Conservation (phyloP, 2,329 filamentous ascomycete species). For the Pseudogymnoascus sp. region DNA sequence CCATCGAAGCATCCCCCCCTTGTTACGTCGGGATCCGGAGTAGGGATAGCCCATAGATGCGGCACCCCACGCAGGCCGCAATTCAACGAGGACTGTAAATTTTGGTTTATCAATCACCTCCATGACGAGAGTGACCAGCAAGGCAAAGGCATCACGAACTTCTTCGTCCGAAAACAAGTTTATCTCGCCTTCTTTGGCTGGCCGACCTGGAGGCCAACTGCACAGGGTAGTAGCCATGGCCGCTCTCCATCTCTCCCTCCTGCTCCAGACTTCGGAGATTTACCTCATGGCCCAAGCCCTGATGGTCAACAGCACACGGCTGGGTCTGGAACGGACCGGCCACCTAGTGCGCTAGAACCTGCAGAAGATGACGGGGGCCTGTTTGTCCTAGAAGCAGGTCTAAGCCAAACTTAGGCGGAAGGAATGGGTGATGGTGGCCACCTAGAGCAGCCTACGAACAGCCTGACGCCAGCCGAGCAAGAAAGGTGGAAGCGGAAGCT, state of each 20-base stretch:
- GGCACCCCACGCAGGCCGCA: neutral
- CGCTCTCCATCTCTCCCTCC: neutral
- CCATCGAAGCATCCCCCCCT: neutral
- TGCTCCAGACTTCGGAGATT: neutral
- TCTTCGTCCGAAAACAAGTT: constrained; percentile 14
- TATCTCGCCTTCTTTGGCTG: constrained; percentile 16
- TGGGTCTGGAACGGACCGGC: neutral
- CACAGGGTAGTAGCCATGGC: neutral
- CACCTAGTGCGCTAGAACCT: neutral
- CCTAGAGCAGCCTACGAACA: neutral
- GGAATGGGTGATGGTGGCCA: neutral
- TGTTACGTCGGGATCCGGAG: constrained; percentile 12
- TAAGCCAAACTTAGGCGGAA: neutral
- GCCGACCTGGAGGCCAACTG: neutral
- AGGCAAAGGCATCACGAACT: constrained; percentile 13
- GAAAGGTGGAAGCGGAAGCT: neutral
- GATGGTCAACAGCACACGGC: neutral
- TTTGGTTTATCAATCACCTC: constrained; percentile 14
- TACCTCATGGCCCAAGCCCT: neutral
- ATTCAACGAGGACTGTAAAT: constrained; percentile 12
- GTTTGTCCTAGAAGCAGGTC: neutral
- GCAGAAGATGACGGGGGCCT: neutral
- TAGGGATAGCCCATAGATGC: neutral
- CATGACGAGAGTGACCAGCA: constrained; percentile 10
- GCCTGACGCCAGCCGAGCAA: neutral